Evolutionary conservation across 495 filamentous ascomycete species (phyloP).

Genomic region (Hypoxylon fragiforme): DNA sequence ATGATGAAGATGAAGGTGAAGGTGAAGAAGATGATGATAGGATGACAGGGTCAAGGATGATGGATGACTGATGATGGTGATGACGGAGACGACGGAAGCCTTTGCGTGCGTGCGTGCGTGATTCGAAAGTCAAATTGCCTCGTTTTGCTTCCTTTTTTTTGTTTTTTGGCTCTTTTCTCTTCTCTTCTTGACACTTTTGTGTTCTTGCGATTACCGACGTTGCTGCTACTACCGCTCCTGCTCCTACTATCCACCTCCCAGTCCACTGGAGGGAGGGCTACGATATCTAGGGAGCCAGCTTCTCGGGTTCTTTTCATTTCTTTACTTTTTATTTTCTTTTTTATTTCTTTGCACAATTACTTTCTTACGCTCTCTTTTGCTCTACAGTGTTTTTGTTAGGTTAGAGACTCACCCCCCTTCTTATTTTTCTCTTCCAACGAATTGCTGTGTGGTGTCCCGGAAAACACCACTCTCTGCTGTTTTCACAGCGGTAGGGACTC

Average conservation of each 20-base stretch:
- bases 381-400: constrained; percentile 2
- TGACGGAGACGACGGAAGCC: too few species aligned
- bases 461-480: neutral
- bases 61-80: too few species aligned
- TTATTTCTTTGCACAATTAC: too few species aligned
- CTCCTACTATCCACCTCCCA: neutral
- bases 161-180: constrained; percentile 1
- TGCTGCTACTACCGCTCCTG: too few species aligned
- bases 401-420: neutral
- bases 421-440: too few species aligned
- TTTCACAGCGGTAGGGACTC: constrained; percentile 7
- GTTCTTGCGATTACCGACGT: too few species aligned
- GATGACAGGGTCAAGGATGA: too few species aligned
- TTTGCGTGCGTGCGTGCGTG: neutral
- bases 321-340: too few species aligned
- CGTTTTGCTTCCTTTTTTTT: constrained; percentile 13
- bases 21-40: too few species aligned
- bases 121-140: constrained; percentile 7
- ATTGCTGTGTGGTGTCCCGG: neutral
- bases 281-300: constrained; percentile 13
- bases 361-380: constrained; percentile 23
- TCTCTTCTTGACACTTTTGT: too few species aligned
- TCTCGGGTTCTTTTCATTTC: too few species aligned
- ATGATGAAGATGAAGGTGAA: constrained; percentile 12
- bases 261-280: neutral